These are phyloP conservation scores for Ehretia macrophylla DNA, from an alignment of 257 asterid species.

Conservation along the genomic window DNA sequence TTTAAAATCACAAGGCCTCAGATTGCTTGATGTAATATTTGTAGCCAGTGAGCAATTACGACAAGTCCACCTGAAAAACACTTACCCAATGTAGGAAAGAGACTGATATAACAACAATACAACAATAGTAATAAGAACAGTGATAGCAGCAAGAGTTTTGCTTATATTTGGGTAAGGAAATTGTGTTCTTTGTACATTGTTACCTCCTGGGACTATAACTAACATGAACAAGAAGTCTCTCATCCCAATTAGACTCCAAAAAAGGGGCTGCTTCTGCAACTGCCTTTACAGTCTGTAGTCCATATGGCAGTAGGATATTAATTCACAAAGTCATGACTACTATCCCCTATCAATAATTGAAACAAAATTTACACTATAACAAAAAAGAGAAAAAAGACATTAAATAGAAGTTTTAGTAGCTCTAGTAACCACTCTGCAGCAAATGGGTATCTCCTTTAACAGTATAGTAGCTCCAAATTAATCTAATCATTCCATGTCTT, in stretches of 20 bases:
- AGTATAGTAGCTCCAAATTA: no score
- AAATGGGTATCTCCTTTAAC: no score
- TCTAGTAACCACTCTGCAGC: no score
- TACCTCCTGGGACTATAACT: constrained; percentile 93
- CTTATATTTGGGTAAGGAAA: constrained; percentile 8
- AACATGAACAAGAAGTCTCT: constrained; percentile 76
- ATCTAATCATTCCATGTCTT: no score
- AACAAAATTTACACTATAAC: no score
- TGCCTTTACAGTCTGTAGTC: constrained; percentile 61
- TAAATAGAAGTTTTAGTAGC: no score
- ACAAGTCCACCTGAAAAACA: constrained; percentile 77
- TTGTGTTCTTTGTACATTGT: constrained; percentile 11
- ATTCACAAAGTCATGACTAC: no score
- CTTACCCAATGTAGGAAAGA: constrained; percentile 1
- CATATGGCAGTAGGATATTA: constrained; percentile 1
- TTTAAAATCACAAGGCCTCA: constrained; percentile 92
- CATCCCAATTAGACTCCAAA: constrained; percentile 50
- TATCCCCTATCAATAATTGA: no score
- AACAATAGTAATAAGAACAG: constrained; percentile 2
- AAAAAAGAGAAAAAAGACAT: no score
- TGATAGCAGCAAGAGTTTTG: no score
- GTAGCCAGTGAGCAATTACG: constrained; percentile 74
- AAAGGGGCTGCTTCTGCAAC: constrained; percentile 70
- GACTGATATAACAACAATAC: background rate
- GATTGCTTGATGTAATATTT: constrained; percentile 60